These are phyloP conservation scores for Aureobasidium lini DNA, from an alignment of 2,329 filamentous ascomycete species.

Conservation along the genomic window DNA sequence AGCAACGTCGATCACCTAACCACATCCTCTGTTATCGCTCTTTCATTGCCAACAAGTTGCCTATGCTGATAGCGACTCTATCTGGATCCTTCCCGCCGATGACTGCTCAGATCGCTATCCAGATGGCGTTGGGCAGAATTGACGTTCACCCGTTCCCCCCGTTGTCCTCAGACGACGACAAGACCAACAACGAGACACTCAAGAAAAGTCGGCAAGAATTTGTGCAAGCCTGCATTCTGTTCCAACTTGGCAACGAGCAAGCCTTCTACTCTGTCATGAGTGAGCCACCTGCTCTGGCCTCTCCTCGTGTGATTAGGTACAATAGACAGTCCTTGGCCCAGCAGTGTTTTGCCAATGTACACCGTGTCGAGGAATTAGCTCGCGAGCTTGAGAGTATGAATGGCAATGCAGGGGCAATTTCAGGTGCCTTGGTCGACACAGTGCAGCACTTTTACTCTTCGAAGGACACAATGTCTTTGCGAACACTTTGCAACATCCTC, in stretches of 20 bases:
- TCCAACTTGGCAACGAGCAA: conserved; percentile 70
- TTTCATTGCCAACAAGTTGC: conserved; percentile 72
- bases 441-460: conserved; percentile 61
- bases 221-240: conserved; percentile 80
- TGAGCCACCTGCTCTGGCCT: conserved; percentile 72
- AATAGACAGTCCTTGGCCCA: conserved; percentile 70
- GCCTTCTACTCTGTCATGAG: conserved; percentile 75
- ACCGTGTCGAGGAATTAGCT: conserved; percentile 67
- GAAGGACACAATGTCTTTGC: conserved; percentile 74
- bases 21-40: conserved; percentile 70
- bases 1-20: conserved; percentile 55
- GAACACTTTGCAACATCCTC: conserved; percentile 64
- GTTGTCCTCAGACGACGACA: conserved; percentile 49
- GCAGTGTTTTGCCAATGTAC: conserved; percentile 69
- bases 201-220: conserved; percentile 72
- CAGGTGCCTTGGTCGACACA: conserved; percentile 55
- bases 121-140: conserved; percentile 56
- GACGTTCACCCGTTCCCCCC: conserved; percentile 61
- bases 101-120: conserved; percentile 57
- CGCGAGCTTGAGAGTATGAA: conserved; percentile 82
- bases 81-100: conserved; percentile 49
- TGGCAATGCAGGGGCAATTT: conserved; percentile 82
- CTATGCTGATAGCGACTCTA: conserved; percentile 52
- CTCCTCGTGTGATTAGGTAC: conserved; percentile 67
- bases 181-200: conserved; percentile 48